phyloP scores from a whole-genome alignment of 192 early-diverging fungal genomes.

The Backusella tarrabulga region DNA sequence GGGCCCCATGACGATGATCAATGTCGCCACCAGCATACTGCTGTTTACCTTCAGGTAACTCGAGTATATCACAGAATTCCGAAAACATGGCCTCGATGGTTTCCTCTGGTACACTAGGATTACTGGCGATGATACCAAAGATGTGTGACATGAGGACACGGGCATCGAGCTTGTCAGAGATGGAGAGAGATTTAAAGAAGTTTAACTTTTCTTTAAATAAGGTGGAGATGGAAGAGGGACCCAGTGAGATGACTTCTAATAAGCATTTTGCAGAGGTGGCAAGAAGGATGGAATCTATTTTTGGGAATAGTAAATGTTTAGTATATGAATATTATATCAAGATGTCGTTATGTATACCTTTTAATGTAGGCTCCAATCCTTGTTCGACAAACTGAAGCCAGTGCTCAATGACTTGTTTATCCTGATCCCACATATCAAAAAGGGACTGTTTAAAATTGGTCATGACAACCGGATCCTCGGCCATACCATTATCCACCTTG shows the following conservation, averaged over 20 bases:
- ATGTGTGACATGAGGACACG: conserved; percentile 64
- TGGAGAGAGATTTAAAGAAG: conserved; percentile 50
- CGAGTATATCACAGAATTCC: conserved; percentile 20
- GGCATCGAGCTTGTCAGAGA: conserved; percentile 61
- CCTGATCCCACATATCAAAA: conserved; percentile 30
- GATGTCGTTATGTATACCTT: conserved; percentile 27
- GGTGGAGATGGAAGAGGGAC: conserved; percentile 54
- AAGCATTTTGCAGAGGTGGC: conserved; percentile 63
- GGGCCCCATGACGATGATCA: conserved; percentile 66
- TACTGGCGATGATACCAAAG: conserved; percentile 71
- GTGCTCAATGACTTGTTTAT: conserved; percentile 38
- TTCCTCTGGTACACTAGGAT: conserved; percentile 17
- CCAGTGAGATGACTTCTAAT: conserved; percentile 68
- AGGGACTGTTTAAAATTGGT: conserved; percentile 32
- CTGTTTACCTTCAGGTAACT: conserved; percentile 20
- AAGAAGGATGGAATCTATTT: conserved; percentile 58
- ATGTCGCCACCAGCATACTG: conserved; percentile 17
- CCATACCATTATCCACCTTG: conserved; percentile 43
- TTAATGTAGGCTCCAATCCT: conserved; percentile 49
- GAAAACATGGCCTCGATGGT: conserved; percentile 15
- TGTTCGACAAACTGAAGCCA: conserved; percentile 62
- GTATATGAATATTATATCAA: neutral
- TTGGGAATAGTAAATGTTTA: neutral
- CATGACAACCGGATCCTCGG: conserved; percentile 41
- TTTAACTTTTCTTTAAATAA: conserved; percentile 14